Evolutionary conservation across 176 grass and related monocot genomes (phyloP).

Genomic region (Ensete glaucum): DNA sequence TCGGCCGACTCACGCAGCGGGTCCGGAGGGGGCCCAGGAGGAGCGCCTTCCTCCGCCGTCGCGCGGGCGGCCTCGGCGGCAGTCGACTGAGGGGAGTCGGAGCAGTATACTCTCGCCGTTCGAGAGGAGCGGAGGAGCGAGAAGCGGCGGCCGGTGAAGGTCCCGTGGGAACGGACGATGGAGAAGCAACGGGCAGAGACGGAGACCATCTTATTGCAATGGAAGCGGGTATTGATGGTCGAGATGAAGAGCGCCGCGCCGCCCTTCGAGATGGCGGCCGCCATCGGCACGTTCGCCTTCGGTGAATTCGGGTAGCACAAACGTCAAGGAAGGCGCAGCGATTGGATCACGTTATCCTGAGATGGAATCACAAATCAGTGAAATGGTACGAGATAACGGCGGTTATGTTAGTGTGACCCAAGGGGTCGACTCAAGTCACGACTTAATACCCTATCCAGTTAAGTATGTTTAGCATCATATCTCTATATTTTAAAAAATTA

Average conservation of each 20-base stretch:
- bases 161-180: neutral
- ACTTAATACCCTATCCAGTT: no score
- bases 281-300: neutral
- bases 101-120: neutral
- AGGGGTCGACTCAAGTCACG: no score
- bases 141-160: neutral
- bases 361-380: neutral
- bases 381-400: neutral
- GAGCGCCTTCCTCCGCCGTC: neutral
- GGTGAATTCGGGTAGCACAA: no score
- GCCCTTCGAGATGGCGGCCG: neutral
- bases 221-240: neutral
- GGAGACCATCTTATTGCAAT: neutral
- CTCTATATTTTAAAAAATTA: no score
- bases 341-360: neutral
- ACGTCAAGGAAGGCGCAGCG: neutral
- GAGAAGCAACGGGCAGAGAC: neutral
- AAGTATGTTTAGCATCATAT: no score
- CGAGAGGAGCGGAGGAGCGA: neutral
- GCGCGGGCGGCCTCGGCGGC: neutral
- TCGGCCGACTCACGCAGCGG: conserved; percentile 42
- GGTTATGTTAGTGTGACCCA: no score
- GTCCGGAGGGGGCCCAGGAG: conserved; percentile 1
- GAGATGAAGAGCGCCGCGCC: neutral
- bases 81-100: neutral